Evolutionary conservation across 164 flowering plant genomes (phyloP).

Genomic region (Stephania cephalantha): DNA sequence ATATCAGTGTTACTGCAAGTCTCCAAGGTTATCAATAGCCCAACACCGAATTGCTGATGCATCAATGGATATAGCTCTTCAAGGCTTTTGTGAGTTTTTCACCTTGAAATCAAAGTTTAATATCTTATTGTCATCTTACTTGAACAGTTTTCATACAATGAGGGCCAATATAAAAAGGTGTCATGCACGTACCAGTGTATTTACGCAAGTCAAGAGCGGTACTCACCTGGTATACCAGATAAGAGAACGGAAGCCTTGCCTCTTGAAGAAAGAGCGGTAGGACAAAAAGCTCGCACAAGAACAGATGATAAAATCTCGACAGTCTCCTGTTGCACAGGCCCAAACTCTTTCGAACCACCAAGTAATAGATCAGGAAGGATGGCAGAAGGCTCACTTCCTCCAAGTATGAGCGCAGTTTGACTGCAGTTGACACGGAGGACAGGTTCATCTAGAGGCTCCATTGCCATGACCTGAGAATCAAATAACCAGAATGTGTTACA

Average conservation of each 20-base stretch:
- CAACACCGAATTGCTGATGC: neutral
- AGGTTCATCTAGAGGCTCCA: conserved; percentile 71
- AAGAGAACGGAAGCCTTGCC: conserved; percentile 69
- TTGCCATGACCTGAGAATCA: conserved; percentile 55
- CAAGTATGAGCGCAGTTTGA: conserved; percentile 86
- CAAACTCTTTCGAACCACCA: conserved; percentile 23
- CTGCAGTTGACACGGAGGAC: conserved; percentile 61
- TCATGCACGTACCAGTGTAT: neutral
- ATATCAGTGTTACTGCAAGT: neutral
- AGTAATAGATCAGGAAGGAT: conserved; percentile 62
- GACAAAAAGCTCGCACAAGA: conserved; percentile 68
- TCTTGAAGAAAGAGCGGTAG: conserved; percentile 75
- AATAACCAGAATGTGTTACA: neutral
- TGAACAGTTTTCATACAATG: neutral
- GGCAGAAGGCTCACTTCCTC: conserved; percentile 69
- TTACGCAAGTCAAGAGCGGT: neutral
- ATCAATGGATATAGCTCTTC: neutral
- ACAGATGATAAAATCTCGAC: conserved; percentile 61
- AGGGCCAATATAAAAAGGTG: neutral
- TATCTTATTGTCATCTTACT: neutral
- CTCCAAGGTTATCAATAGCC: neutral
- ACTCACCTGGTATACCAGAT: conserved; percentile 68
- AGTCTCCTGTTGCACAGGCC: conserved; percentile 55
- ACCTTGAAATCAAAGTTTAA: neutral
- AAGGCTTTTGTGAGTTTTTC: neutral